Conservation (phyloP, 1,284 basidiomycete species). For the Exobasidium rhododendri region DNA sequence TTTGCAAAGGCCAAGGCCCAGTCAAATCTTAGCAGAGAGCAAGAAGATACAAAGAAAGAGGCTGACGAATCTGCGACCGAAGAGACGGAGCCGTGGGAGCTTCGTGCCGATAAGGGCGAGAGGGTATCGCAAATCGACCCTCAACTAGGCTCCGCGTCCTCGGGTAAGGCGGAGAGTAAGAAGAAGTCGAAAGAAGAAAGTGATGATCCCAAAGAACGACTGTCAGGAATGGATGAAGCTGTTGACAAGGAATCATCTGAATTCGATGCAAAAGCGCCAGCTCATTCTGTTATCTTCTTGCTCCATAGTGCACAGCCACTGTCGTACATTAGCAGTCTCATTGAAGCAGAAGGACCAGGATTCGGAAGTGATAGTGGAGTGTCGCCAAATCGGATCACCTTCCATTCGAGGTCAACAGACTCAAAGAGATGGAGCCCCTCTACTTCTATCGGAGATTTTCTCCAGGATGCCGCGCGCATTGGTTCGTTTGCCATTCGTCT, state of each 20-base stretch:
- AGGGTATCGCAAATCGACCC: constrained; percentile 16
- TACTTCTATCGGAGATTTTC: constrained; percentile 45
- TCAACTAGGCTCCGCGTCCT: neutral
- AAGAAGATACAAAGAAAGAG: constrained; percentile 1
- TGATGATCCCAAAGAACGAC: constrained; percentile 9
- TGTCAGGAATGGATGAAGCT: constrained; percentile 31
- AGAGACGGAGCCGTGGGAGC: constrained; percentile 16
- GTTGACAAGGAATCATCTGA: constrained; percentile 31
- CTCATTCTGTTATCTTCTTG: constrained; percentile 41
- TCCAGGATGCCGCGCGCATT: constrained; percentile 41
- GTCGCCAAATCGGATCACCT: constrained; percentile 26
- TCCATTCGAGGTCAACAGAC: constrained; percentile 38
- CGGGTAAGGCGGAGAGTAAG: neutral
- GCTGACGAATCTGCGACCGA: neutral
- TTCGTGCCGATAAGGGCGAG: constrained; percentile 14
- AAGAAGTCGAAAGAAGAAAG: neutral
- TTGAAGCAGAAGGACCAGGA: constrained; percentile 39
- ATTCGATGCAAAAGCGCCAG: constrained; percentile 40
- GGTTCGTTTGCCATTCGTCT: constrained; percentile 38
- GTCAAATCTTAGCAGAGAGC: neutral
- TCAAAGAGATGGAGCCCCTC: constrained; percentile 43
- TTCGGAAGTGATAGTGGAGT: constrained; percentile 24
- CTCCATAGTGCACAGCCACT: constrained; percentile 42
- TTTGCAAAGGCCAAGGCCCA: constrained; percentile 9
- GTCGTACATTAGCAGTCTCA: constrained; percentile 40